These are phyloP conservation scores for Nothomitra cinnamomea DNA, from an alignment of 2,329 filamentous ascomycete species.

Conservation along the genomic window DNA sequence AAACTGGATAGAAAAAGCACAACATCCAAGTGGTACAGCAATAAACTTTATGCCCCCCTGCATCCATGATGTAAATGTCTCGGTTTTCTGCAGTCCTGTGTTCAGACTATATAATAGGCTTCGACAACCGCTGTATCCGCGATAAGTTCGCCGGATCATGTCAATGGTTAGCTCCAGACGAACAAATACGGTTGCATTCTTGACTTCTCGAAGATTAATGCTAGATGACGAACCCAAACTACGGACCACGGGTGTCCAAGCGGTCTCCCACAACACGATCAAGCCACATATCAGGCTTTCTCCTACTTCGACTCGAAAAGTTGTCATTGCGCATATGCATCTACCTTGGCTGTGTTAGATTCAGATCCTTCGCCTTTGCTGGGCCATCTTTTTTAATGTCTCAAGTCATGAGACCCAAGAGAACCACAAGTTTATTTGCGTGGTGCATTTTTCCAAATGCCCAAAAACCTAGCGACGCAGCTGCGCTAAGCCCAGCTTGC, in stretches of 20 bases:
- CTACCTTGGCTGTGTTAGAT: neutral
- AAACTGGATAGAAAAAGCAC: conserved; percentile 56
- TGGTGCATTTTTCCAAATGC: neutral
- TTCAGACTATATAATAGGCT: neutral
- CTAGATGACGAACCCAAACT: neutral
- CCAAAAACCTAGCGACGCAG: neutral
- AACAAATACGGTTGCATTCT: neutral
- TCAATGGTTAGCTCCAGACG: neutral
- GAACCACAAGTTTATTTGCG: neutral
- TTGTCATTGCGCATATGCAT: neutral
- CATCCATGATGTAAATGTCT: neutral
- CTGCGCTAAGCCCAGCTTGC: neutral
- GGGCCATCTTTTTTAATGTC: neutral
- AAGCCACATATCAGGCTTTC: neutral
- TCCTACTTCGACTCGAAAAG: neutral
- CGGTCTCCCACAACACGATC: neutral
- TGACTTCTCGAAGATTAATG: neutral
- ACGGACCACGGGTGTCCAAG: no score
- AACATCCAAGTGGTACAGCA: conserved; percentile 76
- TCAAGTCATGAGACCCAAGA: neutral
- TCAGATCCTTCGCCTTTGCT: neutral
- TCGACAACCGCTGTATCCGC: neutral
- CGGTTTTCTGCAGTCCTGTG: neutral
- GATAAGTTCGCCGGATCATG: neutral
- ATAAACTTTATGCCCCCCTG: conserved; percentile 22